Percentiles rank a stretch among this genome's conserved stretches.
Evolutionary conservation across 805 yeast species (phyloP).

Genomic region (Priceomyces castillae): DNA sequence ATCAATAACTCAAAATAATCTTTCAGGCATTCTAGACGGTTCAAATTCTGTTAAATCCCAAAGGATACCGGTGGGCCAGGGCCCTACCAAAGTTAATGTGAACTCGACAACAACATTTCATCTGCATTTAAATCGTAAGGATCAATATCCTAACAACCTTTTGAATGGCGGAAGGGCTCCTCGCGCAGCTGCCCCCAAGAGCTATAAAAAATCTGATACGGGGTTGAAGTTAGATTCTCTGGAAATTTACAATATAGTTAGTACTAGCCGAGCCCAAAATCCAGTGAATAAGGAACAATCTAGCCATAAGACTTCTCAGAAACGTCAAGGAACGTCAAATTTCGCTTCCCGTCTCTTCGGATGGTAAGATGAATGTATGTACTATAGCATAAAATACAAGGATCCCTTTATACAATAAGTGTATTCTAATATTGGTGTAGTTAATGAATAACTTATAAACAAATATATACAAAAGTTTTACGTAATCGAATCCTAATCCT

Average conservation of each 20-base stretch:
- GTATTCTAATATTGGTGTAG: constrained; percentile 1
- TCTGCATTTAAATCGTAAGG: constrained; percentile 3
- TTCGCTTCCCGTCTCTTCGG: constrained; percentile 36
- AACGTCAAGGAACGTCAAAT: constrained; percentile 7
- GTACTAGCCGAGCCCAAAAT: constrained; percentile 2
- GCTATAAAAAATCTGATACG: neutral
- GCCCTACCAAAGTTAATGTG: neutral
- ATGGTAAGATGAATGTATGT: constrained; percentile 23
- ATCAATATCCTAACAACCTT: constrained; percentile 9
- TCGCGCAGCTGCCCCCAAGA: neutral
- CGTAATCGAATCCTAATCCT: neutral
- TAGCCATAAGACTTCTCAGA: neutral
- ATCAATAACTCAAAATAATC: constrained; percentile 34
- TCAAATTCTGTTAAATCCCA: constrained; percentile 13
- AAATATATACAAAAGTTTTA: constrained; percentile 8
- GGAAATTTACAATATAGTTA: constrained; percentile 14
- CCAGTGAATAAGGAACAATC: neutral
- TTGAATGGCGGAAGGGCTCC: constrained; percentile 3
- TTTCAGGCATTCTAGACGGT: constrained; percentile 12
- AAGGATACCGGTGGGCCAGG: constrained; percentile 15
- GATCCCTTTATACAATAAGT: neutral
- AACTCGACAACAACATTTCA: neutral
- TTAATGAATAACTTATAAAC: constrained; percentile 3
- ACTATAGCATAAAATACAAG: constrained; percentile 2
- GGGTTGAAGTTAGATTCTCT: constrained; percentile 10